Evolutionary conservation across 176 grass and related monocot species (phyloP), one percentile per base, ranked within the genome.

Genomic region (Oryza australiensis): DNA sequence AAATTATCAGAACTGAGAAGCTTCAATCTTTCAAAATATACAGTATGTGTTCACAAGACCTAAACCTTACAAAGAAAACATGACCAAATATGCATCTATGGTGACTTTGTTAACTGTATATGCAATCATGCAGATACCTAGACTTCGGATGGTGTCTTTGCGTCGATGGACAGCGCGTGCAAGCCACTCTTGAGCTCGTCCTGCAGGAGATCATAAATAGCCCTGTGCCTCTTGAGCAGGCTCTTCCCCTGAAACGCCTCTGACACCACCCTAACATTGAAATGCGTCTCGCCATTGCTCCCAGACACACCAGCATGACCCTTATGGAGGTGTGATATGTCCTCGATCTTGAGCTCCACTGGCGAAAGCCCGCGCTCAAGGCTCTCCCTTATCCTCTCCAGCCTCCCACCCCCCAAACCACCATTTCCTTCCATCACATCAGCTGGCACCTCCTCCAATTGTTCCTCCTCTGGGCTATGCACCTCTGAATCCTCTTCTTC

Each of bases 191-290:
- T 89, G 43, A 98, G 84, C 85, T 95, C 92, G 18, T 98, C 90
- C 33, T 91, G 80, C 82, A 95, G 68, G 64, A 95, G 84, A 82
- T 95, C 88, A 77, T 93, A 98, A 38, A 98, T 87, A 66, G 90
- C 70, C 78, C 92, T 80, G 53, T 95, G 95, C 63, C 95, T 89
- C 86, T 98, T 98, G 42, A 98, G 87, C 76, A 98, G 80, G 68
- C 90, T 98, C 77, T 93, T 95, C 46, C 95, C 90, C 80, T 93
- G 88, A 72, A 98, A 98, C 77, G 87, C 92, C 51, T 93, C 86
- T 0, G 95, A 95, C 5, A 98, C 87, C 37, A 94, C 89, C 64
- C 79, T 57, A 73, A 98, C 78, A 82, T 98, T 98, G 64, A 95
- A 98, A 82, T 98, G 92, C 12, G 95, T 98, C 87, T 93, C 95